Evolutionary conservation across 2,329 filamentous ascomycete genomes (phyloP), one percentile per base, ranked within the genome.

Genomic region (Lachnellula suecica): DNA sequence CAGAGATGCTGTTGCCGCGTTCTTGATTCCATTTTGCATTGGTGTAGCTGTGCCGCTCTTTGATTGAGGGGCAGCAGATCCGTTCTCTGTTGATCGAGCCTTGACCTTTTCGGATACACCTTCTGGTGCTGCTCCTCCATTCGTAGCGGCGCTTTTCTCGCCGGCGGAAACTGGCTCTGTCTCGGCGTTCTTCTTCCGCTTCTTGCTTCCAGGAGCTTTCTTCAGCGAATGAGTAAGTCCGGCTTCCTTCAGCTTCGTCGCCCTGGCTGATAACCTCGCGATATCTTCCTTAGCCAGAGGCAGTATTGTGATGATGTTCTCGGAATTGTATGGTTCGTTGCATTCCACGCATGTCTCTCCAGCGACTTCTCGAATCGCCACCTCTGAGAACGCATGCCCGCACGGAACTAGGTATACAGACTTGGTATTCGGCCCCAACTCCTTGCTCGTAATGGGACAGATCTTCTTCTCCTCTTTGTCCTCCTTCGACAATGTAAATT

Each of bases 361-460:
- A 22, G 78, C 77, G n/a, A 95, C 83, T 70, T 94, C 89, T 60
- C 86, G 88, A 59, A 97, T 85, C 7, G 91, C 91, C 48, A 85
- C 84, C 56, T 95, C 91, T 1, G 90, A 87, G 71, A 97, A 97
- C 1, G 90, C 92, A 74, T 99, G 95, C 0, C 94, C 95, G 65
- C 94, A 99, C 0, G 94, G 94, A 4, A 97, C 89, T 2, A 99
- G 65, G 64, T 97, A 99, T 1, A 96, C 90, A 1, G 91, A 80
- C 70, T 87, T 93, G 15, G 87, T 85, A 4, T 79, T 78, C 0
- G 91, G 85, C 0, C 94, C 94, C 22, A 99, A 73, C 68, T 88
- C 85, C 68, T 95, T 96, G 63, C 88, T 83, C 2, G 92, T 96
- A 49, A 97, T 82, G 0, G 93, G 92, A 66, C 94, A 99, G 24